These are phyloP conservation scores for Russula sp. DNA, from an alignment of 768 basidiomycete genomes.

Conservation along the genomic window DNA sequence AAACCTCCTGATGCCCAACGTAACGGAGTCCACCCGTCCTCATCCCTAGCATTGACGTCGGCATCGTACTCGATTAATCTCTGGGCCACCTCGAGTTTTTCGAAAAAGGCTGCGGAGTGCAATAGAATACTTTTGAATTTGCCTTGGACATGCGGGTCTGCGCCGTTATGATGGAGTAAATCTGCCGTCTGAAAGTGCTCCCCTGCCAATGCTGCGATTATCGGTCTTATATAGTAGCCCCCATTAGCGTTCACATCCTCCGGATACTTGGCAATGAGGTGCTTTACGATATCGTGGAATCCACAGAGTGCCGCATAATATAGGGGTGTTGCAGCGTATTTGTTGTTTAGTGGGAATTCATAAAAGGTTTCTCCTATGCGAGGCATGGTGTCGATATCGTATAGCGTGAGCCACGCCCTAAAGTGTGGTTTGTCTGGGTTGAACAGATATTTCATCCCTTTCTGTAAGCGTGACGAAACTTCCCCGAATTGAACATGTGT, in stretches of 20 bases:
- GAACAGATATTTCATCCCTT: not conserved
- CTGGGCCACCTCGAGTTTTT: not conserved
- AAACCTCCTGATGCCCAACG: not conserved
- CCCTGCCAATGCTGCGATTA: not conserved
- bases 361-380: too few relatives aligned
- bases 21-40: not conserved
- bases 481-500: not conserved
- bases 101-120: not conserved
- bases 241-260: not conserved
- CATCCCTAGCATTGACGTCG: not conserved
- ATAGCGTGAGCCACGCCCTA: not conserved
- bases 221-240: not conserved
- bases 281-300: not conserved
- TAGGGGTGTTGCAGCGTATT: not conserved
- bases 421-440: not conserved
- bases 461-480: not conserved
- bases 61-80: not conserved
- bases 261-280: not conserved
- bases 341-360: too few relatives aligned
- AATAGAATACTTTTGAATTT: rapidly evolving
- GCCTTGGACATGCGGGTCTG: not conserved
- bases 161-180: not conserved
- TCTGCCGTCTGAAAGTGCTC: not conserved
- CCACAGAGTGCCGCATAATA: conserved; percentile 2
- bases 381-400: conserved; percentile 1